Percentiles rank a stretch among this genome's conserved stretches.
Conservation (phyloP, 2,329 filamentous ascomycete genomes). For the Alternaria atra region DNA sequence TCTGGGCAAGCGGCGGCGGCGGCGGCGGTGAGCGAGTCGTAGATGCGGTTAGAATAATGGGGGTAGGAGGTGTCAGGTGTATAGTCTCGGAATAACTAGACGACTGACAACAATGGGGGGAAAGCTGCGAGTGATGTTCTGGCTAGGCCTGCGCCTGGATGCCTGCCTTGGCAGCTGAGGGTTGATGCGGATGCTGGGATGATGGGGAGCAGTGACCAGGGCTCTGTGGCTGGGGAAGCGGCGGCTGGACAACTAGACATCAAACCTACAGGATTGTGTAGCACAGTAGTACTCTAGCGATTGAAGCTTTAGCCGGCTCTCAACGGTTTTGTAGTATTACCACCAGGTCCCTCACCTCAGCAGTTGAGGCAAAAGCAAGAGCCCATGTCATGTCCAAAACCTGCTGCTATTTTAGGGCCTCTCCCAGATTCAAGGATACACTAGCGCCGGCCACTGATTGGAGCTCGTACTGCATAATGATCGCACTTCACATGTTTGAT, state of each 20-base stretch:
- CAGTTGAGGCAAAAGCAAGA: slow-evolving; percentile 13
- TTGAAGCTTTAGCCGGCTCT: background rate
- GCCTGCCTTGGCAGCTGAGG: slow-evolving; percentile 35
- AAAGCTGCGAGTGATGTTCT: slow-evolving; percentile 17
- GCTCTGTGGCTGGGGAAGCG: slow-evolving; percentile 27
- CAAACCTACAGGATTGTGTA: background rate
- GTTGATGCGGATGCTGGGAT: slow-evolving; percentile 30
- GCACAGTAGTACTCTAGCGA: background rate
- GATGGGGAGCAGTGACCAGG: slow-evolving; percentile 20
- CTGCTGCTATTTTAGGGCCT: slow-evolving; percentile 37
- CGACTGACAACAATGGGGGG: slow-evolving; percentile 11
- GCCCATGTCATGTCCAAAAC: slow-evolving; percentile 27
- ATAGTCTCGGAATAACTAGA: slow-evolving; percentile 6
- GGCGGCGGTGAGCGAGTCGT: slow-evolving; percentile 5
- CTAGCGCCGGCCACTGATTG: slow-evolving; percentile 30
- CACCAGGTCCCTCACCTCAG: slow-evolving; percentile 23
- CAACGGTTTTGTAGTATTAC: background rate
- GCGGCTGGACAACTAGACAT: background rate
- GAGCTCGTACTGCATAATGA: slow-evolving; percentile 17
- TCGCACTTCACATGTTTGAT: slow-evolving; percentile 21
- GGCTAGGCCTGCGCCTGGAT: slow-evolving; percentile 32
- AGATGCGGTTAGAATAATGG: slow-evolving; percentile 12
- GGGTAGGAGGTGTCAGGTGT: slow-evolving; percentile 2
- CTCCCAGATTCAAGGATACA: slow-evolving; percentile 16
- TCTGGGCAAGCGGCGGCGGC: background rate